A percentile compares a stretch with the other conserved stretches of the same genome.
Evolutionary conservation across 805 yeast genomes (phyloP).

Genomic region (Saturnispora silvae): DNA sequence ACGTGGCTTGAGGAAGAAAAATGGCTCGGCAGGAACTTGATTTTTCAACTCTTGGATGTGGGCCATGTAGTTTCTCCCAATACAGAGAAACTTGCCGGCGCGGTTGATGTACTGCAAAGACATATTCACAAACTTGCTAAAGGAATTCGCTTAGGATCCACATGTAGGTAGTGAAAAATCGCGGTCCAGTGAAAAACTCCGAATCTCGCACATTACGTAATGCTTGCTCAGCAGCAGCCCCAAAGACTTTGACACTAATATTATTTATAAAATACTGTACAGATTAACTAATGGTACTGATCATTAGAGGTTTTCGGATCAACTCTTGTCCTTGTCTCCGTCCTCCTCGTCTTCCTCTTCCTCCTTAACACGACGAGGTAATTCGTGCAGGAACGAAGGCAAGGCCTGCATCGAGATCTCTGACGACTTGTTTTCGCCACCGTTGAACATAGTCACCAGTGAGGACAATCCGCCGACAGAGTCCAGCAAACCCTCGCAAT

Average conservation of each 20-base stretch:
- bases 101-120: conserved; percentile 41
- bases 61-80: conserved; percentile 96
- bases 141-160: too few species aligned
- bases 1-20: conserved; percentile 85
- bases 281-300: too few species aligned
- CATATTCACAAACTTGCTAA: conserved; percentile 23
- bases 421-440: conserved; percentile 13
- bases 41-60: conserved; percentile 88
- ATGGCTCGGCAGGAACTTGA: conserved; percentile 72
- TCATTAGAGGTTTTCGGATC: too few species aligned
- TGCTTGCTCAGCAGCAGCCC: background rate
- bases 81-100: conserved; percentile 79
- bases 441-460: conserved; percentile 31
- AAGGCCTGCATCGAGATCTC: background rate
- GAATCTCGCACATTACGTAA: too few species aligned
- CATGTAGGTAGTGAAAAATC: too few species aligned
- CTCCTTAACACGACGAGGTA: background rate
- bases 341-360: conserved; percentile 1
- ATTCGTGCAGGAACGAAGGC: conserved; percentile 13
- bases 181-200: too few species aligned
- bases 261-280: too few species aligned
- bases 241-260: background rate
- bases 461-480: conserved; percentile 38
- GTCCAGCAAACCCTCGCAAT: conserved; percentile 32
- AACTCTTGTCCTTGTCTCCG: background rate